A percentile compares a stretch with the other conserved stretches of the same genome.
Evolutionary conservation across 148 eudicot genomes (phyloP).

Genomic region (Chenopodium formosanum): DNA sequence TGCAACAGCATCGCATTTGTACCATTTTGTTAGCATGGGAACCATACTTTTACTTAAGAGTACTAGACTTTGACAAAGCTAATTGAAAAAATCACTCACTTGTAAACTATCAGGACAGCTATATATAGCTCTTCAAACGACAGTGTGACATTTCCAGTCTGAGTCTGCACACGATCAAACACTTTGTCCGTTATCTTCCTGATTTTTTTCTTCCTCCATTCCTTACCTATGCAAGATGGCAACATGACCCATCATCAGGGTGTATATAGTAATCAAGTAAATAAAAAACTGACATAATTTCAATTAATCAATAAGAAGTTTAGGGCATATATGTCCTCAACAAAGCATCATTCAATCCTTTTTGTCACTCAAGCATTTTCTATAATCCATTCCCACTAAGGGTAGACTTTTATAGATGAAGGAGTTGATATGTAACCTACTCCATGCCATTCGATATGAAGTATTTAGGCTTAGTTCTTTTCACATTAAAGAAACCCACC

Average conservation of each 20-base stretch:
- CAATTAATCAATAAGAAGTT: not conserved
- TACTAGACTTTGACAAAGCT: not conserved
- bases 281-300: not conserved
- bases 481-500: too few species aligned
- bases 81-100: constrained; percentile 42
- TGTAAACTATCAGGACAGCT: constrained; percentile 79
- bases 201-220: constrained; percentile 72
- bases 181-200: constrained; percentile 63
- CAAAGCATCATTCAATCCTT: not conserved
- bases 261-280: not conserved
- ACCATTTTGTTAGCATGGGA: not conserved
- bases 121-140: constrained; percentile 87
- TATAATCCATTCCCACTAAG: not conserved
- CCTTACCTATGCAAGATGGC: constrained; percentile 50
- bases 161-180: constrained; percentile 59
- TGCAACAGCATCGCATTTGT: constrained; percentile 25
- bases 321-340: not conserved
- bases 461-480: not conserved
- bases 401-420: not conserved
- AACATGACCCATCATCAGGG: not conserved
- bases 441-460: not conserved
- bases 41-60: too few species aligned
- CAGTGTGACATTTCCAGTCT: constrained; percentile 48
- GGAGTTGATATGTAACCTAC: not conserved
- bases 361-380: not conserved